Percentiles rank a stretch among this genome's conserved stretches.
These are phyloP conservation scores for Brassica carinata DNA, from an alignment of 345 rosid genomes.

Conservation along the genomic window DNA sequence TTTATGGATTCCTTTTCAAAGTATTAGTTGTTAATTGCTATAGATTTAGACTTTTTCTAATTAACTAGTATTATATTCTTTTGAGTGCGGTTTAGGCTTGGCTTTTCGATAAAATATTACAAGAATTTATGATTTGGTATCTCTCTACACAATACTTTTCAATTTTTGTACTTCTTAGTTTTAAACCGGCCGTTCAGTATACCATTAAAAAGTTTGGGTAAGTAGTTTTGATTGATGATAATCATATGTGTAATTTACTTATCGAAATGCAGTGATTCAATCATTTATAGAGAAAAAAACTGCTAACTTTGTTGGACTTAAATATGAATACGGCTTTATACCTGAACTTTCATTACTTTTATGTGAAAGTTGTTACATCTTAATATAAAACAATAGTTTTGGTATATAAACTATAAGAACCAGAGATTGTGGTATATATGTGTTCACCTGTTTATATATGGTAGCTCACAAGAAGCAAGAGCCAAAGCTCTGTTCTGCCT, in stretches of 20 bases:
- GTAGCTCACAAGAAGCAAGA: neutral
- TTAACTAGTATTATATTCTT: conserved; percentile 31
- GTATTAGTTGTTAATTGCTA: conserved; percentile 40
- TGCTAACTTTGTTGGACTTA: neutral
- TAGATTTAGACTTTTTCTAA: conserved; percentile 19
- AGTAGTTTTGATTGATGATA: neutral
- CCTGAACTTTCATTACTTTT: neutral
- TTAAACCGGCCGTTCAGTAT: neutral
- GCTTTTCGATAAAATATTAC: neutral
- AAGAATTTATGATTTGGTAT: neutral
- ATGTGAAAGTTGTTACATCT: neutral
- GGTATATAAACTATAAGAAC: neutral
- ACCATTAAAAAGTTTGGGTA: neutral
- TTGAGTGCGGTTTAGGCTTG: conserved; percentile 29
- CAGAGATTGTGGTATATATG: neutral
- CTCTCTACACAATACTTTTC: neutral
- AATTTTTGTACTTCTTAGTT: neutral
- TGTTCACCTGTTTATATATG: neutral
- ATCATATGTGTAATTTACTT: neutral
- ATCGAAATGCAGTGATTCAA: neutral
- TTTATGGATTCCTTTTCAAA: conserved; percentile 45
- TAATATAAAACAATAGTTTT: neutral
- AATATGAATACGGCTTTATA: neutral
- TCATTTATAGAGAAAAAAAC: neutral
- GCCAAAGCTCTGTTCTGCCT: neutral